phyloP scores from a whole-genome alignment of 306 rosid genomes.

The Ziziphus jujuba region DNA sequence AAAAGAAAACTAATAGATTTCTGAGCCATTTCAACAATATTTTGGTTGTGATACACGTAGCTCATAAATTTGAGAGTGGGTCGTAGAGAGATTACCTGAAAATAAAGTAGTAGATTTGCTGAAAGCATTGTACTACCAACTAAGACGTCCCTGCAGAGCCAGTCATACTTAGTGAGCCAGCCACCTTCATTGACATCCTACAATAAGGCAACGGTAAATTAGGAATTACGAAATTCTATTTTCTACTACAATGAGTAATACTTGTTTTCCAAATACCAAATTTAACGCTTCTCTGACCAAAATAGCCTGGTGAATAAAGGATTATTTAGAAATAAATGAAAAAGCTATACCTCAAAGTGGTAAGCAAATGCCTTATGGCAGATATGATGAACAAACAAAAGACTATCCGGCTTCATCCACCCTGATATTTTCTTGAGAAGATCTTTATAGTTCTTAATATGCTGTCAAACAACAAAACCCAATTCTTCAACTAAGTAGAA shows the following conservation, averaged over 20 bases:
- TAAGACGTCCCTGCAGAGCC: constrained; percentile 43
- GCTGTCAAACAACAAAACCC: constrained; percentile 45
- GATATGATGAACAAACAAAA: constrained; percentile 74
- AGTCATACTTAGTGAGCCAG: constrained; percentile 62
- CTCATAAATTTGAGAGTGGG: background rate
- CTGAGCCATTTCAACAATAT: background rate
- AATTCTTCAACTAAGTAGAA: background rate
- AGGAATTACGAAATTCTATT: too few relatives aligned
- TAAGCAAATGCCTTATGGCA: constrained; percentile 86
- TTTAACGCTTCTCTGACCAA: too few relatives aligned
- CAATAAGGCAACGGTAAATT: constrained; percentile 2
- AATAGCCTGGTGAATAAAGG: background rate
- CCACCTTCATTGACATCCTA: constrained; percentile 83
- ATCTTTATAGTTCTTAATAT: constrained; percentile 88
- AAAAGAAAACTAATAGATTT: background rate
- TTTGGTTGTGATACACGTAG: background rate
- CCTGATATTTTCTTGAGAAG: constrained; percentile 85
- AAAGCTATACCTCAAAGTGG: constrained; percentile 74
- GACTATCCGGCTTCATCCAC: constrained; percentile 83
- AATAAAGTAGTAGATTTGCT: constrained; percentile 85
- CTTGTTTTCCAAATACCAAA: too few relatives aligned
- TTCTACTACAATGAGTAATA: too few relatives aligned
- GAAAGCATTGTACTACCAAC: constrained; percentile 92
- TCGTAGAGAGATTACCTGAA: constrained; percentile 56
- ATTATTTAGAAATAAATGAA: background rate